phyloP scores from a whole-genome alignment of 2,329 filamentous ascomycete species.

The Exophiala calicioides region DNA sequence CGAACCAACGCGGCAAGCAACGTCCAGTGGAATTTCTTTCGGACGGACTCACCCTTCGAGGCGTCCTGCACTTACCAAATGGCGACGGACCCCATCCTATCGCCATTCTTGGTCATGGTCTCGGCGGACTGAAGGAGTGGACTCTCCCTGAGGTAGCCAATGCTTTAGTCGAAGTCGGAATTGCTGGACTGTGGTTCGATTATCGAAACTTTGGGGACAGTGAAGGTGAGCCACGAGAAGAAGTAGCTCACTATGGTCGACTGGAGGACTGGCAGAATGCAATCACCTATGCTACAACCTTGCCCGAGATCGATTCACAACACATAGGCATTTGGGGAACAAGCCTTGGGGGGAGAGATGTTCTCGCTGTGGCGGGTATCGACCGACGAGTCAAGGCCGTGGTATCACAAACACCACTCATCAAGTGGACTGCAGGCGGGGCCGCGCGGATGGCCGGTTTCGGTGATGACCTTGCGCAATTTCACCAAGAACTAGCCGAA shows the following conservation, averaged over 20 bases:
- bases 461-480: slow-evolving; percentile 14
- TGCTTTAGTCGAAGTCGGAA: slow-evolving; percentile 14
- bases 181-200: slow-evolving; percentile 22
- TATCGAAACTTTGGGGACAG: slow-evolving; percentile 32
- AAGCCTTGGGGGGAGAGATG: slow-evolving; percentile 41
- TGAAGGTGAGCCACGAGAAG: slow-evolving; percentile 34
- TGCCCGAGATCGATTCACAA: slow-evolving; percentile 35
- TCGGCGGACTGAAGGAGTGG: slow-evolving; percentile 20
- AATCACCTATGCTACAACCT: slow-evolving; percentile 40
- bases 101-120: slow-evolving; percentile 16
- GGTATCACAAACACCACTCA: slow-evolving; percentile 33
- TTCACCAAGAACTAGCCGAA: slow-evolving; percentile 12
- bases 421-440: slow-evolving; percentile 12
- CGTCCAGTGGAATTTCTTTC: slow-evolving; percentile 14
- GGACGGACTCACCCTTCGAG: slow-evolving; percentile 17
- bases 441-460: slow-evolving; percentile 19
- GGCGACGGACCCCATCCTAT: slow-evolving; percentile 11
- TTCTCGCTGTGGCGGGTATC: slow-evolving; percentile 37
- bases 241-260: slow-evolving; percentile 38
- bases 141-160: slow-evolving; percentile 18
- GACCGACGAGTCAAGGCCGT: slow-evolving; percentile 43
- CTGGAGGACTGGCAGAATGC: slow-evolving; percentile 40
- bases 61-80: slow-evolving; percentile 10
- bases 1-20: neutral
- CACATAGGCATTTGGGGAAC: slow-evolving; percentile 43